Evolutionary conservation across 495 filamentous ascomycete genomes (phyloP), one percentile per base, ranked within the genome.

Genomic region (Chaetomium fimeti): DNA sequence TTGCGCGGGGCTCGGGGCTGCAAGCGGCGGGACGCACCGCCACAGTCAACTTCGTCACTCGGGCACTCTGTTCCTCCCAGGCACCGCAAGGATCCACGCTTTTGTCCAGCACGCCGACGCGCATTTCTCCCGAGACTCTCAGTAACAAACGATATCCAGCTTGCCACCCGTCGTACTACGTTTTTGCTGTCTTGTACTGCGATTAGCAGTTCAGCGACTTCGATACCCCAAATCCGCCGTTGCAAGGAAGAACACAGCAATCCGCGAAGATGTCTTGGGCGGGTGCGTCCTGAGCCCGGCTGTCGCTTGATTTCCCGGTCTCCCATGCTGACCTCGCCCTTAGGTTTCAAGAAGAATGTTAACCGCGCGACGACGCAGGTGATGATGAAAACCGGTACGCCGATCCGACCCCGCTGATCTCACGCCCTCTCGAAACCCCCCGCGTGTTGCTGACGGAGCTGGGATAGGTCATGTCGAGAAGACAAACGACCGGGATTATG

Each of bases 271-370:
- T 86, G 84, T 86, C 84, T 71, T 86, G 84, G 84, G 82, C 83
- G 71, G 84, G 83, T 85, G 78, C 68, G 32, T 36, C 7, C 75
- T 59, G 53, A 63, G n/a, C 64, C 69, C 67, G 66, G 49, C 68
- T 55, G 67, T 65, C 56, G 8, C 64, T 65, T 61, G 53, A 28
- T 15, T 47, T 27, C 36, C 52, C 47, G 28, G 11, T 48, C 24
- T 32, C 38, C 52, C 47, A 24, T 16, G 25, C 42, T 54, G 51
- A 48, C 66, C 13, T 5, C 48, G 29, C 59, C 29, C 62, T 68
- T 70, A 96, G 94, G 94, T 60, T 97, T 98, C 80, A 98, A 97
- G 84, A 98, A 97, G 76, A 95, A 93, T 84, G 92, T 96, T 82
- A 94, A 94, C 81, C 91, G 94, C 77, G 93, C 94, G 65, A 96